Evolutionary conservation across 148 eudicot genomes (phyloP).

Genomic region (Dianthus caryophyllus): DNA sequence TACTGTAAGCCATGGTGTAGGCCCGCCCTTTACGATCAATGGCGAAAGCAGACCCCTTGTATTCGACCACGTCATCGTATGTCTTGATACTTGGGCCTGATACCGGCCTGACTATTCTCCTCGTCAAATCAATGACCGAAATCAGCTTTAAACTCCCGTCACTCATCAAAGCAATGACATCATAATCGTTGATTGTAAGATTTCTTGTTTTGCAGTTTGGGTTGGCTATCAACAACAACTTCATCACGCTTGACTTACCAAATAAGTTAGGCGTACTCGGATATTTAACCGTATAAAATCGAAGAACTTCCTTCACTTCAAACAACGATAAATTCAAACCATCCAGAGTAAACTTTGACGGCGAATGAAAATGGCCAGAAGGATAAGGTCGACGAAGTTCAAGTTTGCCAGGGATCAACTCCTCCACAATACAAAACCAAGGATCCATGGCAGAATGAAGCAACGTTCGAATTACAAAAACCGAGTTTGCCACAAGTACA

Average conservation of each 20-base stretch:
- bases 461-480: neutral
- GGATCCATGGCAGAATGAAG: neutral
- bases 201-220: neutral
- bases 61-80: conserved; percentile 17
- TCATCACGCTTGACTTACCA: neutral
- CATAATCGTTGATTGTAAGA: conserved; percentile 2
- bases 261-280: neutral
- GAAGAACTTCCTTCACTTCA: neutral
- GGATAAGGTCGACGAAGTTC: neutral
- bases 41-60: conserved; percentile 6
- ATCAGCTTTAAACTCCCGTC: neutral
- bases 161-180: neutral
- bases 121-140: neutral
- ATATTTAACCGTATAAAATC: neutral
- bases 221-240: conserved; percentile 10
- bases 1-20: neutral
- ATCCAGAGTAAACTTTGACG: neutral
- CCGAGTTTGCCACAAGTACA: neutral
- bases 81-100: neutral
- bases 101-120: neutral
- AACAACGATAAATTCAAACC: neutral
- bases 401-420: neutral
- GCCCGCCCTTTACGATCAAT: conserved; percentile 21
- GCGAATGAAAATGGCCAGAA: too few species aligned
- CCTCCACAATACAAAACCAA: conserved; percentile 4